Evolutionary conservation across 1,139 yeast species (phyloP).

Genomic region (Sugiyamaella grinbergsii): DNA sequence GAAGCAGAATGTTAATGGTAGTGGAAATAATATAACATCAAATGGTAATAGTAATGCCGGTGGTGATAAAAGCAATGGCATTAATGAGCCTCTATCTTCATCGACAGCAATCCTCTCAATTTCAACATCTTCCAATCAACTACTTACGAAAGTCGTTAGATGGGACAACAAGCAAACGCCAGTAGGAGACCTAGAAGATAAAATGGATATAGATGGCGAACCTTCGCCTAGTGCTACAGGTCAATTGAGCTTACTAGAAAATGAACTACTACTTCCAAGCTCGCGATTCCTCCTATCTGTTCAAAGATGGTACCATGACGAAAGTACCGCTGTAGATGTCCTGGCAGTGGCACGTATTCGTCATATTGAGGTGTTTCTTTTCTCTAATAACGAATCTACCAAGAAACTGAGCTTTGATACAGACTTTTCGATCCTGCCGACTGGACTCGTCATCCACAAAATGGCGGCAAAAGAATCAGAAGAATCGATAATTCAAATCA

Average conservation of each 20-base stretch:
- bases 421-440: constrained; percentile 4
- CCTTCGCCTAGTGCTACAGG: background rate
- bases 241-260: background rate
- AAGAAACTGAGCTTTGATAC: constrained; percentile 1
- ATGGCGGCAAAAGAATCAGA: constrained; percentile 5
- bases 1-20: background rate
- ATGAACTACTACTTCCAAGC: background rate
- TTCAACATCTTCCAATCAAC: constrained; percentile 8
- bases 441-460: constrained; percentile 8
- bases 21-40: background rate
- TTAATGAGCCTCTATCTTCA: background rate
- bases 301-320: constrained; percentile 15
- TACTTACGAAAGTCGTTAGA: background rate
- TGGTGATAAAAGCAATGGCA: background rate
- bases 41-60: background rate
- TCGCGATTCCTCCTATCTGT: constrained; percentile 19
- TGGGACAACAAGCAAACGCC: too few relatives aligned
- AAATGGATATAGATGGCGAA: constrained; percentile 8
- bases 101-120: background rate
- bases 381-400: background rate
- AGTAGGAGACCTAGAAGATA: background rate
- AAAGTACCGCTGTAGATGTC: background rate
- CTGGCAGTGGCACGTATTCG: constrained; percentile 23
- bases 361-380: constrained; percentile 18
- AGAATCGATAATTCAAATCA: constrained; percentile 15